Base-by-base conservation (phyloP, 768 basidiomycete genomes). In the Auricularia heimuer region DNA sequence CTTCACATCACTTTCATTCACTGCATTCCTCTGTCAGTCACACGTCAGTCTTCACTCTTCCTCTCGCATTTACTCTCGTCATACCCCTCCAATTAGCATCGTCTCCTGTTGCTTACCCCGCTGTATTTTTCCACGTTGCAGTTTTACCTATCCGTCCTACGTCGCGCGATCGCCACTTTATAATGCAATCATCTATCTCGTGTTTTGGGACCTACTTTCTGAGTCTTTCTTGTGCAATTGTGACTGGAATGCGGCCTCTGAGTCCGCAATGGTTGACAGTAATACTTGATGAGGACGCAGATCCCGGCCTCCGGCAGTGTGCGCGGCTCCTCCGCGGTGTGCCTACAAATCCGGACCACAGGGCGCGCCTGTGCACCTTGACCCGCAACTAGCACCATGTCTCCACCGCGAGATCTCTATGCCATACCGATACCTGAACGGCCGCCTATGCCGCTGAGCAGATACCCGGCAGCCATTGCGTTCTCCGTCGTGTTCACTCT, bases 401-500 rank as follows among this genome's bases (percentile, higher is more conserved):
- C 56, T 0, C 29, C 14, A 21, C 12, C 29, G 6, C 64, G 62
- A 60, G 66, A 68, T 11, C 54, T 76, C 24, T 73, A 75, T 64
- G 70, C 71, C n/a, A 71, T 75, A 8, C 76, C 76, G 11, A 77
- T 77, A 63, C 54, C 67, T 1, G 65, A 73, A 2, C 68, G 76
- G 36, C 72, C 73, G 33, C 63, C 71, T 18, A 71, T 70, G 60
- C 70, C 71, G 16, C 68, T 68, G 1, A 44, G 67, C 65, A 68
- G 72, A 37, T 68, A 73, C 62, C 71, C 74, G 63, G 68, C 70
- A 6, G 64, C 73, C 11, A 1, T 83, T 3, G 71, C 83, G 33
- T 90, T 86, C 73, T 69, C 76, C 65, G 34, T 85, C 44, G 69
- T 86, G 37, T 91, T 92, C 77, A 74, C 83, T 67, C 67, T 81